Conservation (phyloP, 495 filamentous ascomycete species). For the Penicillium bialowiezense region DNA sequence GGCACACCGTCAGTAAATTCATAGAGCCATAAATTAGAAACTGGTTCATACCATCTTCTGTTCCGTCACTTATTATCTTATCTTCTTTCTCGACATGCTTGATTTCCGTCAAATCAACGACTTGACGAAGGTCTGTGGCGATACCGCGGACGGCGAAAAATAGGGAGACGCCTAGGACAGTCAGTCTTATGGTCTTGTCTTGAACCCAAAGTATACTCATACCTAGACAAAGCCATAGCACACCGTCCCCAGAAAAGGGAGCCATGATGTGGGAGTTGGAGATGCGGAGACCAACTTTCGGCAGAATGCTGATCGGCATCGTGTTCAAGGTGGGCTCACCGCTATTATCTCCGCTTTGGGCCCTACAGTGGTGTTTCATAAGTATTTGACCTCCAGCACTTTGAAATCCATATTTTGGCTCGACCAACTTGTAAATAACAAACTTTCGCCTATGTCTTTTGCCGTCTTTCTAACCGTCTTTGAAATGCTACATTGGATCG, state of each 20-base stretch:
- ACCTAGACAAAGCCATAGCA: conserved; percentile 48
- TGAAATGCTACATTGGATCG: no score
- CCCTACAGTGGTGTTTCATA: no score
- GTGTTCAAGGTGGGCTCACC: neutral
- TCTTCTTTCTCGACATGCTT: conserved; percentile 45
- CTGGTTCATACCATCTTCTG: conserved; percentile 41
- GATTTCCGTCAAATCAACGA: conserved; percentile 49
- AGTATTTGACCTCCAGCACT: no score
- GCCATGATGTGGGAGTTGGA: conserved; percentile 29
- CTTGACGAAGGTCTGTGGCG: conserved; percentile 40
- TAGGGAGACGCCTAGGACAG: conserved; percentile 37
- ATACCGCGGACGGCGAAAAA: conserved; percentile 48
- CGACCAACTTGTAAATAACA: no score
- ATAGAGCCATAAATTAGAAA: neutral
- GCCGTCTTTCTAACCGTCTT: no score
- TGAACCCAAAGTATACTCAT: neutral
- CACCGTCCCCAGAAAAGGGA: conserved; percentile 37
- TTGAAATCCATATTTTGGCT: no score
- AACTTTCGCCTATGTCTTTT: no score
- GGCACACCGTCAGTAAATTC: neutral
- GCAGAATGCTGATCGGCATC: conserved; percentile 30
- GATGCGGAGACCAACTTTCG: conserved; percentile 31
- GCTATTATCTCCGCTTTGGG: no score
- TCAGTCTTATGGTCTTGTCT: no score
- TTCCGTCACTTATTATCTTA: conserved; percentile 45